Percentiles rank a stretch among this genome's conserved stretches.
Conservation (phyloP, 441 rosid species). For the Metrosideros polymorpha region DNA sequence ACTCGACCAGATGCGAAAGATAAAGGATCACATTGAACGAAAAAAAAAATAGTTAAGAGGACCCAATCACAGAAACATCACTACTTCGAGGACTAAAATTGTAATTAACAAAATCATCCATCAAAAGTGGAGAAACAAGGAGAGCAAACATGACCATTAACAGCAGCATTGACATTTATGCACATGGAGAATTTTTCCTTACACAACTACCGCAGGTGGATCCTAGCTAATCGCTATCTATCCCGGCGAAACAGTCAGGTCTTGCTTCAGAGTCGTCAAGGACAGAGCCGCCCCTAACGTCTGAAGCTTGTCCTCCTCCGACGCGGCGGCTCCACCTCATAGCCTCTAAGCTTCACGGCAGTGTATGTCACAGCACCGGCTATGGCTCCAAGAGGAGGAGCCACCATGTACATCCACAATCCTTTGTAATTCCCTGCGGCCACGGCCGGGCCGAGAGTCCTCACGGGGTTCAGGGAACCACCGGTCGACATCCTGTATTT, state of each 20-base stretch:
- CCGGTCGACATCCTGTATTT: slow-evolving; percentile 65
- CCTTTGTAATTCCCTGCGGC: slow-evolving; percentile 76
- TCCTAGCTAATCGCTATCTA: neutral
- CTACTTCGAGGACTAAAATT: neutral
- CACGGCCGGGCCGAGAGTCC: slow-evolving; percentile 87
- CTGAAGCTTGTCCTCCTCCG: slow-evolving; percentile 67
- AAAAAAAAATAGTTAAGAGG: neutral
- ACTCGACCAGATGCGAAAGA: neutral
- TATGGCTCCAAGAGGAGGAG: slow-evolving; percentile 86
- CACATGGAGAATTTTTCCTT: neutral
- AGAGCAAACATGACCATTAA: neutral
- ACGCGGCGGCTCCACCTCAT: slow-evolving; percentile 45
- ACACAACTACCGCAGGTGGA: neutral
- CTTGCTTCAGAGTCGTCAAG: neutral
- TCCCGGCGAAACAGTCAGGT: neutral
- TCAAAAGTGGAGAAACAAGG: neutral
- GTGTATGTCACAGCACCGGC: slow-evolving; percentile 74
- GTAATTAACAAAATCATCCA: neutral
- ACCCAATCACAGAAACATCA: neutral
- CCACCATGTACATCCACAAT: slow-evolving; percentile 78
- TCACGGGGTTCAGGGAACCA: slow-evolving; percentile 89
- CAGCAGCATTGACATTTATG: neutral
- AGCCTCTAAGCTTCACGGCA: slow-evolving; percentile 61
- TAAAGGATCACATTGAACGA: neutral
- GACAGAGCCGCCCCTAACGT: slow-evolving; percentile 25